These are phyloP conservation scores for Xylaria scruposa DNA, from an alignment of 495 filamentous ascomycete species.

Conservation along the genomic window DNA sequence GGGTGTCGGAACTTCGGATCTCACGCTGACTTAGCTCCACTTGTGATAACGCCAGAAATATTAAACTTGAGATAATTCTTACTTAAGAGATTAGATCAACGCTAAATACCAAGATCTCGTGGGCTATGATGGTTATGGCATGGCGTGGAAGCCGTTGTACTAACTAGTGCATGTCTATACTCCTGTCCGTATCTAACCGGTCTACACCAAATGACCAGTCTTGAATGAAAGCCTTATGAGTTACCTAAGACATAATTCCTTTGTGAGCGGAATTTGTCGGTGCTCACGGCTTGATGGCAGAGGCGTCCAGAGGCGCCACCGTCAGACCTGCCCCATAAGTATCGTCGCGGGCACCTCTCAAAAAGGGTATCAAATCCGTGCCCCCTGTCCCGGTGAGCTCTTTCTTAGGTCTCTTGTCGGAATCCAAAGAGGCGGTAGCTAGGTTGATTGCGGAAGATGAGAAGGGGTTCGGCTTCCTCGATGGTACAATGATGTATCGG, in stretches of 20 bases:
- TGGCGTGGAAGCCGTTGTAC: not conserved
- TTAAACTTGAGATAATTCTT: slow-evolving; percentile 10
- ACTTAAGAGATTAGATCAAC: slow-evolving; percentile 12
- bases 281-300: slow-evolving; percentile 50
- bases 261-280: slow-evolving; percentile 17
- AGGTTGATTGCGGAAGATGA: slow-evolving; percentile 60
- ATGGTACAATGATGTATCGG: slow-evolving; percentile 85
- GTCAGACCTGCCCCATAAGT: slow-evolving; percentile 80
- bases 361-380: slow-evolving; percentile 87
- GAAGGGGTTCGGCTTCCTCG: slow-evolving; percentile 43
- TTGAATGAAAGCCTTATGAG: not conserved
- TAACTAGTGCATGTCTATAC: not conserved
- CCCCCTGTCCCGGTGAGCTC: slow-evolving; percentile 87
- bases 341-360: slow-evolving; percentile 95
- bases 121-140: slow-evolving; percentile 2
- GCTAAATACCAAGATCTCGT: not conserved
- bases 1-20: slow-evolving; percentile 40
- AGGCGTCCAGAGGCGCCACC: slow-evolving; percentile 66
- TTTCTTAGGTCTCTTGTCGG: slow-evolving; percentile 6
- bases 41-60: not conserved
- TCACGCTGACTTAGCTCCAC: slow-evolving; percentile 4
- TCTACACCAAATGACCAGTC: not conserved
- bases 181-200: slow-evolving; percentile 15
- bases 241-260: not conserved
- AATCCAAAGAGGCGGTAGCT: slow-evolving; percentile 57